Evolutionary conservation across 768 basidiomycete species (phyloP).

Genomic region (Russula foetens): DNA sequence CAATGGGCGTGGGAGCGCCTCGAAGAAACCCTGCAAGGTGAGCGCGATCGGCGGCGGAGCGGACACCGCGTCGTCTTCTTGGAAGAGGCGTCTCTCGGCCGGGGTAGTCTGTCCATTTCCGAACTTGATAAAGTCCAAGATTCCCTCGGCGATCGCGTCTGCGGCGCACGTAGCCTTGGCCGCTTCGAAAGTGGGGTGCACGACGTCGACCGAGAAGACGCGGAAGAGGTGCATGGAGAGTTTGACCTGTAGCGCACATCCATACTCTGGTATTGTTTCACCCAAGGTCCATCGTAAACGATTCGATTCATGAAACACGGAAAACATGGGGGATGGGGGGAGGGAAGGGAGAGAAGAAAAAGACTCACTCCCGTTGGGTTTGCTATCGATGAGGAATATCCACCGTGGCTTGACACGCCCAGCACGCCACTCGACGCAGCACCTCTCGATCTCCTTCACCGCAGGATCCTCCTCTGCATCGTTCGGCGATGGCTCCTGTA

Average conservation of each 20-base stretch:
- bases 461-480: slow-evolving; percentile 18
- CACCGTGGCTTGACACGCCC: slow-evolving; percentile 45
- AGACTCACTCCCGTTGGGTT: slow-evolving; percentile 34
- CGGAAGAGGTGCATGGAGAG: slow-evolving; percentile 42
- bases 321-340: too few relatives aligned
- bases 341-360: neutral
- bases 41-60: slow-evolving; percentile 11
- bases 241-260: slow-evolving; percentile 49
- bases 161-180: slow-evolving; percentile 50
- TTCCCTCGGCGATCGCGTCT: slow-evolving; percentile 43
- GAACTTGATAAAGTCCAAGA: slow-evolving; percentile 49
- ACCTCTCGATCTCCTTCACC: slow-evolving; percentile 41
- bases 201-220: slow-evolving; percentile 44
- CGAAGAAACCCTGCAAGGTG: slow-evolving; percentile 51
- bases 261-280: slow-evolving; percentile 25
- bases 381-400: slow-evolving; percentile 42
- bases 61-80: slow-evolving; percentile 11
- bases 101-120: slow-evolving; percentile 44
- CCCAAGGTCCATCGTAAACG: slow-evolving; percentile 20
- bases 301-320: neutral
- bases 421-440: slow-evolving; percentile 47
- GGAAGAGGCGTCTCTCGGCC: slow-evolving; percentile 17
- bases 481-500: slow-evolving; percentile 2
- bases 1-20: slow-evolving; percentile 57
- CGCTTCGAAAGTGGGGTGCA: slow-evolving; percentile 31